Percentiles rank a stretch among this genome's conserved stretches.
These are phyloP conservation scores for Daedaleopsis sinensis DNA, from an alignment of 768 basidiomycete genomes.

Conservation along the genomic window DNA sequence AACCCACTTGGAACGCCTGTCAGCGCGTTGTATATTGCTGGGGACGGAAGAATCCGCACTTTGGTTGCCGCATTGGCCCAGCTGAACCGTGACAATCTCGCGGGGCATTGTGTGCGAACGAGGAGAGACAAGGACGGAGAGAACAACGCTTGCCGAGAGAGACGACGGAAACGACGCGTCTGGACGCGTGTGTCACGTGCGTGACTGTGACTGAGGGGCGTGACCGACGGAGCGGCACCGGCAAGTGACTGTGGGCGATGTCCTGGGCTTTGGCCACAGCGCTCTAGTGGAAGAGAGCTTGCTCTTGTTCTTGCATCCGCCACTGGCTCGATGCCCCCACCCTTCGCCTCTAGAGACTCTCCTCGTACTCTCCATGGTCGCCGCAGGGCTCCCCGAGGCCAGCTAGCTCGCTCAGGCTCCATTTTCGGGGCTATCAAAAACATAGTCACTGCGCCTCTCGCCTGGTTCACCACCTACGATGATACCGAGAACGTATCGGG, in stretches of 20 bases:
- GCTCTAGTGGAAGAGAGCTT: slow-evolving; percentile 12
- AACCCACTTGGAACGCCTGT: slow-evolving; percentile 68
- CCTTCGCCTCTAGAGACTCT: slow-evolving; percentile 15
- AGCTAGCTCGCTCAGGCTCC: slow-evolving; percentile 31
- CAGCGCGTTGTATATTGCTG: slow-evolving; percentile 21
- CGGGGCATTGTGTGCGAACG: slow-evolving; percentile 59
- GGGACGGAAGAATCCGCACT: slow-evolving; percentile 49
- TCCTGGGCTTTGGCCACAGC: slow-evolving; percentile 13
- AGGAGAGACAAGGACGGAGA: slow-evolving; percentile 5
- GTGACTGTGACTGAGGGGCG: slow-evolving; percentile 15
- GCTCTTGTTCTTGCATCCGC: slow-evolving; percentile 17
- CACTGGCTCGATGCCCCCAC: slow-evolving; percentile 17
- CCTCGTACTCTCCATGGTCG: slow-evolving; percentile 15
- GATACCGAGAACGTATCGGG: slow-evolving; percentile 34
- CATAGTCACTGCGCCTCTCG: slow-evolving; percentile 35
- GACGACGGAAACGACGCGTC: slow-evolving; percentile 13
- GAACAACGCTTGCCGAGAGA: slow-evolving; percentile 2
- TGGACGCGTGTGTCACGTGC: slow-evolving; percentile 16
- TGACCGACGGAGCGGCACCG: slow-evolving; percentile 16
- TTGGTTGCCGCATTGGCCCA: slow-evolving; percentile 94
- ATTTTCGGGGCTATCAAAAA: slow-evolving; percentile 38
- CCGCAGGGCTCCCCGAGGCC: slow-evolving; percentile 17
- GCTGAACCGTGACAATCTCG: slow-evolving; percentile 81
- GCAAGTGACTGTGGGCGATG: not conserved
- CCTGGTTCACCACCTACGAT: slow-evolving; percentile 34